Conservation (phyloP, 371 early-diverging fungal genomes). For the Mortierella sp. region DNA sequence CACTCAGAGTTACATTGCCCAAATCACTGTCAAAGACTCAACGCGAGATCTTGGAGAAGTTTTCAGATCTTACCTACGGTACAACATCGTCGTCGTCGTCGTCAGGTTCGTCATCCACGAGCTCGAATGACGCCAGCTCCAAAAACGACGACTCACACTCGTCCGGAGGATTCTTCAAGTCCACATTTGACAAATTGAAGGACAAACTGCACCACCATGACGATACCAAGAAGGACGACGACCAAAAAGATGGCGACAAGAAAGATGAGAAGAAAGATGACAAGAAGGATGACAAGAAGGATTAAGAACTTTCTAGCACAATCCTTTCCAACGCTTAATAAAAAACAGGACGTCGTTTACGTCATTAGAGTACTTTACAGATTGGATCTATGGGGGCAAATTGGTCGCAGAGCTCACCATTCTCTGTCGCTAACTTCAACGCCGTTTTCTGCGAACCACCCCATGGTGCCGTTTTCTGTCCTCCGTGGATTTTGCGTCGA, state of each 20-base stretch:
- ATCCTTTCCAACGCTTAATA: no score
- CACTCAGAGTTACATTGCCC: constrained; percentile 83
- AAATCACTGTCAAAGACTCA: constrained; percentile 56
- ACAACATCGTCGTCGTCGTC: constrained; percentile 13
- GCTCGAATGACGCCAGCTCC: constrained; percentile 4
- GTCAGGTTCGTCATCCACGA: constrained; percentile 13
- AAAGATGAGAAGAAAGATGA: constrained; percentile 37
- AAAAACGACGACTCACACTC: constrained; percentile 23
- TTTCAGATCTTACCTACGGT: constrained; percentile 43
- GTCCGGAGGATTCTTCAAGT: constrained; percentile 55
- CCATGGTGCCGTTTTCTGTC: constrained; percentile 12
- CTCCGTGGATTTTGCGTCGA: not conserved
- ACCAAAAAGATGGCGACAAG: constrained; percentile 30
- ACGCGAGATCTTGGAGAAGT: constrained; percentile 63
- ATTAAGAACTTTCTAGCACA: no score
- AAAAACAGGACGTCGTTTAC: no score
- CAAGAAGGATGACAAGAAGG: constrained; percentile 46
- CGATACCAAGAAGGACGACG: constrained; percentile 47
- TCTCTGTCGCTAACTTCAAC: constrained; percentile 24
- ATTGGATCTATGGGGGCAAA: no score
- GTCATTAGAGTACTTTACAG: no score
- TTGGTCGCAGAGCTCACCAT: constrained; percentile 9
- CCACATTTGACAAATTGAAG: constrained; percentile 53
- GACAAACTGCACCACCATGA: constrained; percentile 49
- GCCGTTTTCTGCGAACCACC: constrained; percentile 42